Base-by-base conservation (phyloP, 331 rosid genomes). In the Spiraea crenata region DNA sequence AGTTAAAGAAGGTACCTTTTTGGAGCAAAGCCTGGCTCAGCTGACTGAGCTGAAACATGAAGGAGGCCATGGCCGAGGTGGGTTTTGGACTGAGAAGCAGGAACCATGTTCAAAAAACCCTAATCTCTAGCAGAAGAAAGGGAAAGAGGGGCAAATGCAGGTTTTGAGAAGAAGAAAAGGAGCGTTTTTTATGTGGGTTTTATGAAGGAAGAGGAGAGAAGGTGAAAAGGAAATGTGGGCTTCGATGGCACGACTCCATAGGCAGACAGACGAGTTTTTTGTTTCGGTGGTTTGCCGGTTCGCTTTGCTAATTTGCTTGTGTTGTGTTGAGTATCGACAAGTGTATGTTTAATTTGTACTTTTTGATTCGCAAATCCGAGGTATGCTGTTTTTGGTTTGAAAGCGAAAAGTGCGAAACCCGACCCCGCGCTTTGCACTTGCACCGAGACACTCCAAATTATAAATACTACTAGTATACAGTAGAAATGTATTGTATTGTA, bases 321-420 rank as follows among this genome's bases (percentile, higher is more conserved):
- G 31, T 25, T 25, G 31, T 25, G 31, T 25, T 25, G 31, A 25
- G 31, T 25, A 1, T 25, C 31, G 19, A 34, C 4, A 31, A 14
- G 15, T 66, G 57, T 19, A 47, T 37, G 4, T n/a, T 4, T 52
- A 7, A n/a, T n/a, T 3, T 52, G 57, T 52, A 17, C 31, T n/a
- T 5, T 49, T 48, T 48, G 34, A 49, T 49, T 66, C 71, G 59
- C 71, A 58, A 49, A 66, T 66, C 71, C 59, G 71, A 66, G 71
- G 71, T 34, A 66, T 35, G 48, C 49, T 35, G 46, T 48, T 44
- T 25, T 64, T 12, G 45, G 44, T 65, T 65, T 65, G 35, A 65
- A 65, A 65, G 47, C 47, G 34, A 48, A 25, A 49, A 48, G 57
- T 65, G 34, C 9, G 70, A 65, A 8, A 45, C 55, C 69, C 41